phyloP scores from a whole-genome alignment of 768 basidiomycete genomes.

The Mycena maculata region DNA sequence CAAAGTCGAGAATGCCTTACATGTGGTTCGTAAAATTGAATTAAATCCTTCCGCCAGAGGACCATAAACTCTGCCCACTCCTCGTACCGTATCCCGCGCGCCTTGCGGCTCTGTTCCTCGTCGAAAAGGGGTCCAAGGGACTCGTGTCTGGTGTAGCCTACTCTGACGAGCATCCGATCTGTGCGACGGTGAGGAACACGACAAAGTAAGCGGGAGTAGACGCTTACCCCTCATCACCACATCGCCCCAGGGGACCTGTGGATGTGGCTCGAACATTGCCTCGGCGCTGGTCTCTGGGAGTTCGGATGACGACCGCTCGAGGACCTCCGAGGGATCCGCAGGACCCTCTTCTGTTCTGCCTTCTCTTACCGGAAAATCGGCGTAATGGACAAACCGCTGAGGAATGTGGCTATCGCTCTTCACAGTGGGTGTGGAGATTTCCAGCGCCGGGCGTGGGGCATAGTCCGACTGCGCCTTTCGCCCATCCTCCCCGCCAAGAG shows the following conservation, averaged over 20 bases:
- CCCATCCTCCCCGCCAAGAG: neutral
- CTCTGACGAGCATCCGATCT: conserved; percentile 93
- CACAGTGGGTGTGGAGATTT: neutral
- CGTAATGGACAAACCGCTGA: conserved; percentile 55
- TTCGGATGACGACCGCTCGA: conserved; percentile 67
- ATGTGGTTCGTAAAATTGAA: conserved; percentile 90
- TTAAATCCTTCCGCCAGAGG: conserved; percentile 78
- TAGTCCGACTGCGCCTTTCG: conserved; percentile 28
- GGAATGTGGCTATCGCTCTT: conserved; percentile 34
- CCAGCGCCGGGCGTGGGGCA: conserved; percentile 12
- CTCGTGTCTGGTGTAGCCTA: conserved; percentile 71
- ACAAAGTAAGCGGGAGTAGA: conserved; percentile 2
- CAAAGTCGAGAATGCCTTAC: conserved; percentile 55
- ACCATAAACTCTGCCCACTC: conserved; percentile 88
- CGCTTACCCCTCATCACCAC: conserved; percentile 79
- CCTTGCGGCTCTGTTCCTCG: conserved; percentile 74
- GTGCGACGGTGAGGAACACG: conserved; percentile 26
- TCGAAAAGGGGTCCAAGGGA: conserved; percentile 65
- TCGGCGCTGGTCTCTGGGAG: conserved; percentile 75
- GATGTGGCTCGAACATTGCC: conserved; percentile 52
- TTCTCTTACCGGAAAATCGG: conserved; percentile 36
- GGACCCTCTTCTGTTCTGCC: conserved; percentile 45
- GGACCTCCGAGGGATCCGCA: conserved; percentile 72
- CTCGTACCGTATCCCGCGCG: conserved; percentile 69
- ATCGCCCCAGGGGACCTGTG: conserved; percentile 55